Conservation (phyloP, 2,329 filamentous ascomycete genomes). For the Beauveria scarabaeidicola region DNA sequence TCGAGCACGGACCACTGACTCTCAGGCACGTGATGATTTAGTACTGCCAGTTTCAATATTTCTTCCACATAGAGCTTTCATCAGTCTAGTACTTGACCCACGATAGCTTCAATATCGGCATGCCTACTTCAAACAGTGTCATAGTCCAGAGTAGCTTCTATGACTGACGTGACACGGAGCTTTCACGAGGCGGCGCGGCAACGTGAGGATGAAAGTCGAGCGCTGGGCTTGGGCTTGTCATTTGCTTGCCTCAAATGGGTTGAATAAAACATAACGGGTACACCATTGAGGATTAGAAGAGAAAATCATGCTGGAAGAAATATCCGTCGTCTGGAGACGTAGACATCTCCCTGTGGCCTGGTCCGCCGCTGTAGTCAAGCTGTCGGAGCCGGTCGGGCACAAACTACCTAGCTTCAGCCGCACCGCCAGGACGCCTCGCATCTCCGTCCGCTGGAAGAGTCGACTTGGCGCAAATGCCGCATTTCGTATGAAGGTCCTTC, state of each 20-base stretch:
- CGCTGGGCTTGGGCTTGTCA: neutral
- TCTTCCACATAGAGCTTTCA: neutral
- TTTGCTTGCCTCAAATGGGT: neutral
- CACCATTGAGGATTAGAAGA: no score
- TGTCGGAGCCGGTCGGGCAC: neutral
- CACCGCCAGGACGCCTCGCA: neutral
- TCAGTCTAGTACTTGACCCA: no score
- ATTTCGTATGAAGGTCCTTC: neutral
- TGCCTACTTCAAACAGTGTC: no score
- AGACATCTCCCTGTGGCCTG: neutral
- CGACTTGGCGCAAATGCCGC: neutral
- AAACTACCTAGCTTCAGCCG: neutral
- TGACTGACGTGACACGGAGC: neutral
- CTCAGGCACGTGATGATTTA: neutral
- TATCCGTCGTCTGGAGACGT: neutral
- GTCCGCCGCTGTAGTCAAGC: neutral
- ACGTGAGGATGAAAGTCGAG: neutral
- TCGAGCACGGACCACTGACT: constrained; percentile 6
- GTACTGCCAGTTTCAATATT: neutral
- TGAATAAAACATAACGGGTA: neutral
- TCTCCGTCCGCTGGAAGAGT: neutral
- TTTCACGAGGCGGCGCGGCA: neutral
- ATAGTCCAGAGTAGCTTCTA: no score
- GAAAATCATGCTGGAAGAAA: neutral
- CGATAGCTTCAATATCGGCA: no score